phyloP scores from a whole-genome alignment of 805 yeast genomes.

The Spathaspora gorwiae region DNA sequence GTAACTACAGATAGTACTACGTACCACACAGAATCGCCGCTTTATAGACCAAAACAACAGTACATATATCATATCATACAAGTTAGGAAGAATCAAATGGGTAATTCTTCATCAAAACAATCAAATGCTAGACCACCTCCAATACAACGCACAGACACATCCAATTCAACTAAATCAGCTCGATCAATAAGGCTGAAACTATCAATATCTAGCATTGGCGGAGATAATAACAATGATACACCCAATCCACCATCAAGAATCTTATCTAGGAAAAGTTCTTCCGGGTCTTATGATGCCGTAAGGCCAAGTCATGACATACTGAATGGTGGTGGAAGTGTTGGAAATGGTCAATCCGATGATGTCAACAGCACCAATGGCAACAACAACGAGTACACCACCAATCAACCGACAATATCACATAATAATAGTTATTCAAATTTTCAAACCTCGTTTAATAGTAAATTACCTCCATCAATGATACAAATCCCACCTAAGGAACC shows the following conservation, averaged over 20 bases:
- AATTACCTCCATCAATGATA: conserved; percentile 65
- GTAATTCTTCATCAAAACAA: conserved; percentile 48
- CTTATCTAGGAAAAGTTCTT: conserved; percentile 6
- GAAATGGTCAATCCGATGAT: not conserved
- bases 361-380: not conserved
- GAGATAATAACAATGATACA: not conserved
- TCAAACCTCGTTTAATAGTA: conserved; percentile 11
- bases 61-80: not conserved
- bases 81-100: conserved; percentile 39
- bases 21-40: too few relatives aligned
- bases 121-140: conserved; percentile 24
- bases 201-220: conserved; percentile 15
- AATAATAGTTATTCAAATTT: conserved; percentile 5
- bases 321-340: not conserved
- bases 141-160: conserved; percentile 54
- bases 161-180: conserved; percentile 44
- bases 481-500: conserved; percentile 71
- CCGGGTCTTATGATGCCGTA: not conserved
- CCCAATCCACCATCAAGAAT: not conserved
- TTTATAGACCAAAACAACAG: not conserved
- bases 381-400: not conserved
- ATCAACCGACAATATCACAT: conserved; percentile 4
- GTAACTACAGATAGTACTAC: too few relatives aligned
- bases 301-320: too few relatives aligned
- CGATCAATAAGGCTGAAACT: conserved; percentile 42